A percentile compares a stretch with the other conserved stretches of the same genome.
These are phyloP conservation scores for Paramecium primaurelia DNA, from an alignment of 73 alveolate species.

Conservation along the genomic window DNA sequence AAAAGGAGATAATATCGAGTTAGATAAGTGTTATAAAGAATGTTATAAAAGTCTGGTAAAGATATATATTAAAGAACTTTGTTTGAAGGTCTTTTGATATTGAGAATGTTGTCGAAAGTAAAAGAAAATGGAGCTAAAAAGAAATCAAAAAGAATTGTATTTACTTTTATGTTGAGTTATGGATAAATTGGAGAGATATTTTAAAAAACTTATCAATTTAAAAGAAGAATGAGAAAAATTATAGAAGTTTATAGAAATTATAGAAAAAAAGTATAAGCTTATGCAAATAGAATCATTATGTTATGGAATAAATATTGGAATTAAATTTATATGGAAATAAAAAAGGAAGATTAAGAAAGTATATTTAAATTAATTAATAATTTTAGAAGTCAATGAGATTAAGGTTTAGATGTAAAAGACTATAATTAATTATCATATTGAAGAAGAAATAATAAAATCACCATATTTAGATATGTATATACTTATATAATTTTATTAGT, in stretches of 20 bases:
- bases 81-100: neutral
- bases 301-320: constrained; percentile 33
- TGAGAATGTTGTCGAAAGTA: neutral
- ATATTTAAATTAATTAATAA: neutral
- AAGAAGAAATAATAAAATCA: neutral
- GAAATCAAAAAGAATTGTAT: neutral
- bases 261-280: neutral
- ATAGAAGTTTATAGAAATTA: neutral
- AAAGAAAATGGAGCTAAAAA: neutral
- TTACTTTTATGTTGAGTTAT: constrained; percentile 3
- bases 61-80: neutral
- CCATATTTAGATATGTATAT: constrained; percentile 29
- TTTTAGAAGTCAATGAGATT: neutral
- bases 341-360: constrained; percentile 29
- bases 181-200: constrained; percentile 43
- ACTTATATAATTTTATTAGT: neutral
- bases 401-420: neutral
- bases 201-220: neutral
- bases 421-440: neutral
- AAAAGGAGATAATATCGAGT: neutral
- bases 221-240: neutral
- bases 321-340: neutral
- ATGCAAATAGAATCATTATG: neutral
- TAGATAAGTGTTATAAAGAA: neutral
- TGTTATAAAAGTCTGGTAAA: neutral